phyloP scores from a whole-genome alignment of 2,329 filamentous ascomycete genomes.

The Xylariaceae sp. region DNA sequence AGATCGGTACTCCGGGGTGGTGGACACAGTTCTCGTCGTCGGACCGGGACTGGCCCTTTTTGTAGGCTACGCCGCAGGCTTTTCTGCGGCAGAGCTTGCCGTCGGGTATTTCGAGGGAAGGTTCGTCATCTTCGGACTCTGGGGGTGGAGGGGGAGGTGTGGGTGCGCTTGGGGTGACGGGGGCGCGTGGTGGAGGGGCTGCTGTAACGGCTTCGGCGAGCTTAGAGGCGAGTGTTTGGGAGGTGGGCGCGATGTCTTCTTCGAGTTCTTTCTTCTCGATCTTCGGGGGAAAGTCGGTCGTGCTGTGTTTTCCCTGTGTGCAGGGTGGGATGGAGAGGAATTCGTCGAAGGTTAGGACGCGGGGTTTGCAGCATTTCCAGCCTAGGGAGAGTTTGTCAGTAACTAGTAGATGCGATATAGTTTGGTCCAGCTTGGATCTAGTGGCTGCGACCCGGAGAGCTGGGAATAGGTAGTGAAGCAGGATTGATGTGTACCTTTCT shows the following conservation, averaged over 20 bases:
- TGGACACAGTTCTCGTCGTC: slow-evolving; percentile 78
- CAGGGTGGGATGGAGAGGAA: slow-evolving; percentile 92
- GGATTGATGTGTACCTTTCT: slow-evolving; percentile 70
- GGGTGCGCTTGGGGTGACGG: slow-evolving; percentile 44
- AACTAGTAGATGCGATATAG: neutral
- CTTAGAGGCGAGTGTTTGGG: slow-evolving; percentile 42
- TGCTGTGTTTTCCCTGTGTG: slow-evolving; percentile 88
- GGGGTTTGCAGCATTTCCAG: slow-evolving; percentile 98
- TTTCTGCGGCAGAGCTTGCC: slow-evolving; percentile 75
- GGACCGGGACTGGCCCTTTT: slow-evolving; percentile 52
- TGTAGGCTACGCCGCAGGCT: slow-evolving; percentile 68
- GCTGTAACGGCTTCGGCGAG: slow-evolving; percentile 40
- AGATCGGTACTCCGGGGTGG: slow-evolving; percentile 87
- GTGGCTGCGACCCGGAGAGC: neutral
- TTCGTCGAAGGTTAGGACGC: slow-evolving; percentile 96
- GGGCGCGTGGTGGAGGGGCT: slow-evolving; percentile 37
- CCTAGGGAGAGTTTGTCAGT: slow-evolving; percentile 49
- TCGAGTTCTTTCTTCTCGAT: slow-evolving; percentile 58
- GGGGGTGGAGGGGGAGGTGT: slow-evolving; percentile 60
- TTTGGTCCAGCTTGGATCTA: too few species aligned
- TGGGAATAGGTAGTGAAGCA: neutral
- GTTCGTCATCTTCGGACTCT: slow-evolving; percentile 87
- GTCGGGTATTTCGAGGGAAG: slow-evolving; percentile 67
- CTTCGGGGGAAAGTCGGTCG: slow-evolving; percentile 67
- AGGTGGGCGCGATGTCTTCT: slow-evolving; percentile 39